Evolutionary conservation across 129 eudicot genomes (phyloP).

Genomic region (Dittrichia graveolens): DNA sequence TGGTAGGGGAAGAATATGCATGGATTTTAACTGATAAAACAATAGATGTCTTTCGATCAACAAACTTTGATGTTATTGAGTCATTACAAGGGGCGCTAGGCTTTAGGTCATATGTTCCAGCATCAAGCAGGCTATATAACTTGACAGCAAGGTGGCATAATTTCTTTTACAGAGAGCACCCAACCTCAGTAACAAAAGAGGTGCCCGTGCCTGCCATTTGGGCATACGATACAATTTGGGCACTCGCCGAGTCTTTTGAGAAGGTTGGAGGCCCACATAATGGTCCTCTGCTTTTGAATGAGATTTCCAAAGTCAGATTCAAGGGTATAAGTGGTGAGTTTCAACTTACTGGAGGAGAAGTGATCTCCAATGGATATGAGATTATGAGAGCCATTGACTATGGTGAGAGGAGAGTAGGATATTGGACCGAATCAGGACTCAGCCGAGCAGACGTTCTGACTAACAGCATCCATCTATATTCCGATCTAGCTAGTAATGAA

Average conservation of each 20-base stretch:
- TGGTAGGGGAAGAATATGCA: conserved; percentile 51
- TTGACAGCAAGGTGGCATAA: conserved; percentile 38
- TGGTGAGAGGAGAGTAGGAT: conserved; percentile 53
- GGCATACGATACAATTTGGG: conserved; percentile 43
- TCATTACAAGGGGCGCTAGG: conserved; percentile 59
- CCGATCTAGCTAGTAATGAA: neutral
- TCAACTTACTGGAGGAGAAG: conserved; percentile 30
- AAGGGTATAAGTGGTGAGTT: conserved; percentile 64
- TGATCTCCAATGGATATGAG: conserved; percentile 31
- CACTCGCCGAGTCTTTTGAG: conserved; percentile 33
- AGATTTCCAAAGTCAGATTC: conserved; percentile 29
- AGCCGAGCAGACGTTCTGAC: neutral
- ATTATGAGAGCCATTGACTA: conserved; percentile 46
- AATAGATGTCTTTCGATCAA: conserved; percentile 18
- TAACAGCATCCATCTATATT: neutral
- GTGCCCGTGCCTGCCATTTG: conserved; percentile 24
- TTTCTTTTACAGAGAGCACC: neutral
- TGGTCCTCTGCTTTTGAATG: neutral
- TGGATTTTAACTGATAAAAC: conserved; percentile 52
- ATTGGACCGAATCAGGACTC: conserved; percentile 50
- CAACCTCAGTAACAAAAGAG: conserved; percentile 4
- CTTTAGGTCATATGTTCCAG: conserved; percentile 42
- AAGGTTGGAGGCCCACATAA: conserved; percentile 13
- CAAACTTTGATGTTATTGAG: conserved; percentile 33
- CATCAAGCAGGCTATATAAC: conserved; percentile 23